A percentile compares a stretch with the other conserved stretches of the same genome.
Evolutionary conservation across 2,329 filamentous ascomycete genomes (phyloP).

Genomic region (Calonectria multiphialidica): DNA sequence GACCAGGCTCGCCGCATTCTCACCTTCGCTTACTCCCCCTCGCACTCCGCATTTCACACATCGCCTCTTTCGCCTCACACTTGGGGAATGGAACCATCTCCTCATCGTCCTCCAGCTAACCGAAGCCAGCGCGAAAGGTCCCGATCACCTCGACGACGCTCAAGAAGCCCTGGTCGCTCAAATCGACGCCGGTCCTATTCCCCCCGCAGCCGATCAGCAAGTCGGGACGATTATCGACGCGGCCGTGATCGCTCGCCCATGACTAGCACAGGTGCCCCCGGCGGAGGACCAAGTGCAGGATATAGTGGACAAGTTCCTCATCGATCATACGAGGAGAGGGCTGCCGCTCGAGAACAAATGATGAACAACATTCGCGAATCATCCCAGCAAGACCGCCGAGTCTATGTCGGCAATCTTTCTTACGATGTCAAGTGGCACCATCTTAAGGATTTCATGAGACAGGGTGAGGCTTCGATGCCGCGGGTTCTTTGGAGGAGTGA

Average conservation of each 20-base stretch:
- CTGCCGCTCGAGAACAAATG: slow-evolving; percentile 90
- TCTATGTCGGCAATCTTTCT: slow-evolving; percentile 98
- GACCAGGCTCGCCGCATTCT: slow-evolving; percentile 11
- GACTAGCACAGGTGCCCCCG: slow-evolving; percentile 77
- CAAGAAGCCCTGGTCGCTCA: slow-evolving; percentile 81
- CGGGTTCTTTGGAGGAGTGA: slow-evolving; percentile 40
- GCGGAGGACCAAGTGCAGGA: slow-evolving; percentile 77
- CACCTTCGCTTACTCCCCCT: slow-evolving; percentile 25
- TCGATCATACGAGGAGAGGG: slow-evolving; percentile 87
- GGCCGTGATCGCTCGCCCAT: slow-evolving; percentile 86
- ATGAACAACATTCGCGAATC: slow-evolving; percentile 94
- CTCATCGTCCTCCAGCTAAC: slow-evolving; percentile 42
- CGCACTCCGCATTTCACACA: slow-evolving; percentile 13
- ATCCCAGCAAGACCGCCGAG: slow-evolving; percentile 97
- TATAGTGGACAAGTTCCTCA: slow-evolving; percentile 72
- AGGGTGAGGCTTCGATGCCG: slow-evolving; percentile 75
- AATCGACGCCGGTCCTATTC: slow-evolving; percentile 82
- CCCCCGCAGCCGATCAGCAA: slow-evolving; percentile 80
- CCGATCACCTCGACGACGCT: slow-evolving; percentile 84
- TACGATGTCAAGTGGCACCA: slow-evolving; percentile 99
- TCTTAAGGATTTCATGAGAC: slow-evolving; percentile 99
- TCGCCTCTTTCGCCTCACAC: slow-evolving; percentile 16
- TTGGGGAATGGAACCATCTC: slow-evolving; percentile 32
- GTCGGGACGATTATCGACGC: slow-evolving; percentile 82
- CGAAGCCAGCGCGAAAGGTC: slow-evolving; percentile 81